Conservation (phyloP, 345 rosid species). For the Populus pruinosa region DNA sequence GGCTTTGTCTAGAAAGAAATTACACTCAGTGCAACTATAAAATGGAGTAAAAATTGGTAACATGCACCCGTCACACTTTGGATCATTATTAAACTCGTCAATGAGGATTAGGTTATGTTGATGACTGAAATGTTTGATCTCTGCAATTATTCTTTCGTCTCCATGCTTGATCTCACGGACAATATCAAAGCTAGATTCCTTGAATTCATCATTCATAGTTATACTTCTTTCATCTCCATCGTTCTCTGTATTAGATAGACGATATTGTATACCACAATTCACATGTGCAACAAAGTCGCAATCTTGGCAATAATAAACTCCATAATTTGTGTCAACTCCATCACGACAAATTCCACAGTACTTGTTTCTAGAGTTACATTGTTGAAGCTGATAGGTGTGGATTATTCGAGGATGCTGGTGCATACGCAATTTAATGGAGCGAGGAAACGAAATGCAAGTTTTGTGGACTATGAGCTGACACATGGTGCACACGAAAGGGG, state of each 20-base stretch:
- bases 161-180: neutral
- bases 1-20: slow-evolving; percentile 2
- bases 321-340: neutral
- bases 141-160: neutral
- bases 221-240: too few relatives aligned
- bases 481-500: neutral
- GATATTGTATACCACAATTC: neutral
- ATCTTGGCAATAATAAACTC: slow-evolving; percentile 4
- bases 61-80: neutral
- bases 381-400: neutral
- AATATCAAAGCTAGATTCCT: neutral
- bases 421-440: neutral
- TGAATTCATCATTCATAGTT: neutral
- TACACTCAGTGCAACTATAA: neutral
- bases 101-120: neutral
- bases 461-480: neutral
- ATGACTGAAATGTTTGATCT: slow-evolving; percentile 17
- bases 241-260: too few relatives aligned
- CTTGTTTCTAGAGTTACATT: neutral
- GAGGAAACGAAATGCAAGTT: neutral
- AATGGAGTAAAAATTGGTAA: neutral
- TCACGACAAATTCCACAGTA: slow-evolving; percentile 1
- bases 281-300: slow-evolving; percentile 8
- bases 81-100: neutral
- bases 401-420: neutral